Evolutionary conservation across 176 grass and related monocot genomes (phyloP), one percentile per base, ranked within the genome.

Genomic region (Oropetium thomaeum): DNA sequence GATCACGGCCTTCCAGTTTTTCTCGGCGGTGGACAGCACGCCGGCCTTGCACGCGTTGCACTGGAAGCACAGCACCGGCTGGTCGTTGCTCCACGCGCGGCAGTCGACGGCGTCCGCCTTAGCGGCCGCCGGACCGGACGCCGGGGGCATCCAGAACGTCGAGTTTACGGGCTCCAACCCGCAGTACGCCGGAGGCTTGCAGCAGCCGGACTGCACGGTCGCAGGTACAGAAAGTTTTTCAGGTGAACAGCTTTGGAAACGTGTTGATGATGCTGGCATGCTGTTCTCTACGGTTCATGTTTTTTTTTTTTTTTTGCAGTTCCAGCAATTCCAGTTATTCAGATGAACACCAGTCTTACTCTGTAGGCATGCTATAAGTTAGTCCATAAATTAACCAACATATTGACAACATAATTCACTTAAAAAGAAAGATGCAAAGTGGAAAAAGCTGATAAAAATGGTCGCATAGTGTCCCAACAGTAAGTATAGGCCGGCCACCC

Each of bases 171-270:
- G 25, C 52, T 70, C 20, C 62, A 77, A 86, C 54, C 79, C 82
- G 60, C 92, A 95, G 74, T 88, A 90, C 51, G 80, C 89, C 26
- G 92, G 92, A 39, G 92, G 92, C 74, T 95, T 91, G 73, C 92
- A 95, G 73, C 92, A 95, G 0, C 92, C 85, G 4, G 92, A 91
- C 88, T 95, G 82, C 39, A 79, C 53, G 53, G 23, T 5, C 53
- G 9, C 23, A 4, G 53, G 22, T 54, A 11, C n/a, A 3, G 8
- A 54, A 23, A n/a, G 20, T 14, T 10, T 20, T 14, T 49, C 17
- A 49, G 47, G 17, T n/a, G n/a, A n/a, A n/a, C 17, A 20, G 17
- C 17, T 49, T 7, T 22, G 48, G 20, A 22, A 52, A 22, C 2
- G n/a, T n/a, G n/a, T 23, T 52, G 20, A 42, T 42, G 4, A 49